Conservation (phyloP, 169 alveolate species). For the Plasmodium gonderi region DNA sequence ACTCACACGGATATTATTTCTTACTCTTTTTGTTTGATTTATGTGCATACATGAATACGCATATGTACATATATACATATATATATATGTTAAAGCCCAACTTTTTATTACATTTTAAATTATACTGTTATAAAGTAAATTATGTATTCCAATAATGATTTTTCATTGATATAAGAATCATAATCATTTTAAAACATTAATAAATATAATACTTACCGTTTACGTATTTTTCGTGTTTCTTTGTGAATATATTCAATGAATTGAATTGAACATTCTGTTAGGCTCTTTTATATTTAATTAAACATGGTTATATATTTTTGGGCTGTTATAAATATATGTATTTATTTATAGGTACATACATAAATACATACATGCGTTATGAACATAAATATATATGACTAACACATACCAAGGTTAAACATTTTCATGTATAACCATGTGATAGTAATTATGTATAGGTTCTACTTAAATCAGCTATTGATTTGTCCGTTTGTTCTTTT, state of each 20-base stretch:
- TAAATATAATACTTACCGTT: no score
- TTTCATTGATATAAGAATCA: no score
- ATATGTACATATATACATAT: neutral
- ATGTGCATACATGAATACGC: neutral
- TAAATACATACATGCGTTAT: neutral
- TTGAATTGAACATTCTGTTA: neutral
- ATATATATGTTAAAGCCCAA: no score
- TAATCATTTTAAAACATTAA: no score
- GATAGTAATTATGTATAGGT: neutral
- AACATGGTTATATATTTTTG: neutral
- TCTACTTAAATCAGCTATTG: neutral
- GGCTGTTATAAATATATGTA: neutral
- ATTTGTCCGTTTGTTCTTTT: neutral
- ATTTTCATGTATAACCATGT: neutral
- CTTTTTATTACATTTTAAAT: no score
- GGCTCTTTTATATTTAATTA: neutral
- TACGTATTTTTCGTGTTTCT: neutral
- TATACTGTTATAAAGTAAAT: no score
- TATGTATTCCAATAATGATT: no score
- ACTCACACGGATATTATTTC: neutral
- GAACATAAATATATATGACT: neutral
- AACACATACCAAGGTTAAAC: neutral
- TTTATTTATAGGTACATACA: neutral
- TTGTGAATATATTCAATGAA: neutral
- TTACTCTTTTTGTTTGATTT: neutral